Evolutionary conservation across 75 land plant genomes (phyloP).

Genomic region (Sequoia sempervirens): DNA sequence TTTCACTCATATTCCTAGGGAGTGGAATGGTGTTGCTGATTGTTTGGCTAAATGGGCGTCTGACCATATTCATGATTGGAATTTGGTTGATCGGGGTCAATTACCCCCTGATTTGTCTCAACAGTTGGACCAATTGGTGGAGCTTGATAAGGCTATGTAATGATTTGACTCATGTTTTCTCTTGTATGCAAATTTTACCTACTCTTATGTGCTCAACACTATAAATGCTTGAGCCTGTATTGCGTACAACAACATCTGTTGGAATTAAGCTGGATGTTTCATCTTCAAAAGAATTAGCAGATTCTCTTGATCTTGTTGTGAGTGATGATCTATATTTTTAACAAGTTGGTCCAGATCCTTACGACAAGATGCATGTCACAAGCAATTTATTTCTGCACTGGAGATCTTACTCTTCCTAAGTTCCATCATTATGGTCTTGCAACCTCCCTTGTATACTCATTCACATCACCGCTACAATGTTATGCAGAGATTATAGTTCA

Average conservation of each 20-base stretch:
- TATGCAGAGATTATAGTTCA: conserved; percentile 33
- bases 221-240: conserved; percentile 93
- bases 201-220: no score
- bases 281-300: conserved; percentile 91
- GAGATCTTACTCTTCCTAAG: conserved; percentile 83
- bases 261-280: conserved; percentile 83
- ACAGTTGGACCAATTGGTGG: no score
- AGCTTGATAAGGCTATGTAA: no score
- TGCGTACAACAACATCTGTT: conserved; percentile 84
- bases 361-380: conserved; percentile 99
- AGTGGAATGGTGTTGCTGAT: no score
- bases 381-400: conserved; percentile 98
- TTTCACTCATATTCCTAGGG: no score
- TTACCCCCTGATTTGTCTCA: no score
- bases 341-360: conserved; percentile 78
- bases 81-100: no score
- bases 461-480: conserved; percentile 94
- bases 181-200: no score
- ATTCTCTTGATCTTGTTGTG: conserved; percentile 93
- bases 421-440: conserved; percentile 96
- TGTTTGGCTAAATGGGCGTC: no score
- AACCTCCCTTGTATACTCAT: conserved; percentile 86
- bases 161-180: no score
- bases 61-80: no score
- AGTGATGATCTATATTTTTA: conserved; percentile 4